Conservation (phyloP, 2,329 filamentous ascomycete species). For the Blastomyces emzantsi region DNA sequence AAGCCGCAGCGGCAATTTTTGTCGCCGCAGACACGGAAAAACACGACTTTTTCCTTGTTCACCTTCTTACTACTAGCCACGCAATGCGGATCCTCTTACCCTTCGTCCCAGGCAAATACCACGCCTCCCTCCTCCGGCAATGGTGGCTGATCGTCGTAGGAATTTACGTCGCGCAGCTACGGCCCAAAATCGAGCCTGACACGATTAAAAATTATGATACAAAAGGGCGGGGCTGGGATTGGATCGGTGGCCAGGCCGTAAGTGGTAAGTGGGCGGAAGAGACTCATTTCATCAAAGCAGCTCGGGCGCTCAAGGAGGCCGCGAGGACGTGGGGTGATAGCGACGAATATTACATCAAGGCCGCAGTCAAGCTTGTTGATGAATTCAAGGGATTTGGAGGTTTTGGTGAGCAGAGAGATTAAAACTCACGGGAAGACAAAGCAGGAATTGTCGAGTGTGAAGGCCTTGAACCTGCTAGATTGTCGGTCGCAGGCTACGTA, state of each 20-base stretch:
- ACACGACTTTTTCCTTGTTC: conserved; percentile 77
- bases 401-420: conserved; percentile 11
- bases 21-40: conserved; percentile 37
- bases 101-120: conserved; percentile 61
- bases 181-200: conserved; percentile 63
- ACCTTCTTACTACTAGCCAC: conserved; percentile 76
- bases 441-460: neutral
- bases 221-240: conserved; percentile 64
- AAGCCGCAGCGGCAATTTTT: conserved; percentile 42
- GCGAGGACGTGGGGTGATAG: conserved; percentile 40
- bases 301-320: conserved; percentile 66
- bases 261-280: conserved; percentile 60
- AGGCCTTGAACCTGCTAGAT: neutral
- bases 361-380: conserved; percentile 41
- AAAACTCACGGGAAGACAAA: neutral
- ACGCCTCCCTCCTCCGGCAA: conserved; percentile 64
- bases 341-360: conserved; percentile 41
- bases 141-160: conserved; percentile 83
- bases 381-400: conserved; percentile 33
- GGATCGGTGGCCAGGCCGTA: conserved; percentile 62
- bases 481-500: neutral
- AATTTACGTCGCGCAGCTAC: conserved; percentile 65
- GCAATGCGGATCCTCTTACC: conserved; percentile 81
- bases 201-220: conserved; percentile 52
- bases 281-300: conserved; percentile 76